Evolutionary conservation across 2,329 filamentous ascomycete species (phyloP), one percentile per base, ranked within the genome.

Genomic region (Cladophialophora exuberans): DNA sequence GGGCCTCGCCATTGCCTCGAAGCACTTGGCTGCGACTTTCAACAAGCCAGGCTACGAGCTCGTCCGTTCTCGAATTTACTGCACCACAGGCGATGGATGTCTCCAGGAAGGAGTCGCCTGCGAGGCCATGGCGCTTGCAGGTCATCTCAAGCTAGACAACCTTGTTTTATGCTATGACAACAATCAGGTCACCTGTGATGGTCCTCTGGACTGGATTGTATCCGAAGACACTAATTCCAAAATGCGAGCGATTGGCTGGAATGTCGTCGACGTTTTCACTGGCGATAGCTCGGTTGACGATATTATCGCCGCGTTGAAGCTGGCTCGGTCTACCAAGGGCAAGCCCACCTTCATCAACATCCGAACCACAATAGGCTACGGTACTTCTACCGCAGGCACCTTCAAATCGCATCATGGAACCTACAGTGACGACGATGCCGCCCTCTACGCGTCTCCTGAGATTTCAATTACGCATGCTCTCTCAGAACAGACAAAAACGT

Each of bases 311-410:
- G 79, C 79, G 10, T 66, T 83, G 26, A 68, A 76, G 39, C 66
- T 71, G 18, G 78, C 78, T 6, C 73, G 75, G 44, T 62, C 65
- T 2, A 73, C 71, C 2, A 71, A 66, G 6, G 72, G 77, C 1
- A 81, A 81, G 62, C 82, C 81, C 0, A 79, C 77, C 0, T 83
- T 84, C 57, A 78, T 84, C 70, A 84, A 84, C 59, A 71, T 83
- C 6, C 74, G 72, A 17, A 84, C 82, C 1, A 69, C 81, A n/a
- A 84, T 83, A 18, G 80, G 82, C 0, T 58, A 82, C 0, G 79
- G 79, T 5, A 82, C 70, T 33, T 66, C 68, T 20, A 70, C 72
- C 1, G 74, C 72, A 3, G 75, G 75, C 1, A 65, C 63, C 1
- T 36, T 26, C 26, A 63, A 61, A 23, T 53, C 62, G 2, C 65